Conservation (phyloP, 768 basidiomycete genomes). For the Kwoniella europaea region DNA sequence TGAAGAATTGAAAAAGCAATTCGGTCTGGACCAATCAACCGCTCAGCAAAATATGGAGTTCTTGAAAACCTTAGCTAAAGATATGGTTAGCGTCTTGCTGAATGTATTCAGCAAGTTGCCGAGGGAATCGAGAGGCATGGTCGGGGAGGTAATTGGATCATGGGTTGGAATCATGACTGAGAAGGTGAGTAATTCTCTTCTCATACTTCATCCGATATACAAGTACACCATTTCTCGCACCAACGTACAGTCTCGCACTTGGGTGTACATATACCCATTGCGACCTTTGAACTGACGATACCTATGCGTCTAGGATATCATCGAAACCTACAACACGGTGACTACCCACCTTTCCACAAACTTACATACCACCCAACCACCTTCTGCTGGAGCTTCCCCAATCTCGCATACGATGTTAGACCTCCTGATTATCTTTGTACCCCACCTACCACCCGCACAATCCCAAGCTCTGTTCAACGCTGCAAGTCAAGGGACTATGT, state of each 20-base stretch:
- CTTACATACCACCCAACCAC: constrained; percentile 40
- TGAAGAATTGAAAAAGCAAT: constrained; percentile 58
- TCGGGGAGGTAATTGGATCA: constrained; percentile 84
- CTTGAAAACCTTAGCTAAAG: constrained; percentile 77
- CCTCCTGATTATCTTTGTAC: constrained; percentile 80
- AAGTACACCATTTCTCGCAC: too few relatives aligned
- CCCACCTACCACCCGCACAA: constrained; percentile 70
- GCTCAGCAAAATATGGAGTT: constrained; percentile 73
- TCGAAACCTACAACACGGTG: constrained; percentile 81
- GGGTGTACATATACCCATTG: too few relatives aligned
- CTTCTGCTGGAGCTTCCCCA: constrained; percentile 52
- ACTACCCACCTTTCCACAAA: constrained; percentile 60
- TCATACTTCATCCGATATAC: not conserved
- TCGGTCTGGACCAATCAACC: constrained; percentile 66
- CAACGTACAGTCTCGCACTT: too few relatives aligned
- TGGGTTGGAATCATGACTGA: constrained; percentile 83
- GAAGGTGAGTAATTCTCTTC: constrained; percentile 61
- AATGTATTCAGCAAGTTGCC: constrained; percentile 90
- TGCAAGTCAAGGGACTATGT: constrained; percentile 70
- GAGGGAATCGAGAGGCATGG: constrained; percentile 72
- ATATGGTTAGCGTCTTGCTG: constrained; percentile 93
- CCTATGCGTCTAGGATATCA: constrained; percentile 65
- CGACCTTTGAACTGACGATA: not conserved
- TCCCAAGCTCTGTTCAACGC: constrained; percentile 70
- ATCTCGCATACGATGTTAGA: constrained; percentile 71